Percentiles rank a stretch among this genome's conserved stretches.
Conservation (phyloP, 352 stramenopile genomes). For the Pythium folliculosum region DNA sequence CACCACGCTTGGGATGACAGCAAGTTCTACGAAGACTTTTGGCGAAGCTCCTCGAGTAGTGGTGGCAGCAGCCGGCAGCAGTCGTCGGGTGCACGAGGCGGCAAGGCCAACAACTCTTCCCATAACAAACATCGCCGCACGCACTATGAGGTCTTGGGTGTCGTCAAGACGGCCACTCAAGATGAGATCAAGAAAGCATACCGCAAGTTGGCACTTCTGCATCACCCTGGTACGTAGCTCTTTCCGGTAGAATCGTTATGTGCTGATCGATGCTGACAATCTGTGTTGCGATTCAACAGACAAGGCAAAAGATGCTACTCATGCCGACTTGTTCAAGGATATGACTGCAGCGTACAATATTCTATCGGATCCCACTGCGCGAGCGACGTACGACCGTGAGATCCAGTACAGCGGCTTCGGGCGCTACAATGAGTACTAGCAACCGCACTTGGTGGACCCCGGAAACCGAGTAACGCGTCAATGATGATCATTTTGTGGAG, state of each 20-base stretch:
- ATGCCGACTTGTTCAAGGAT: slow-evolving; percentile 82
- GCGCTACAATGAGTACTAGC: slow-evolving; percentile 44
- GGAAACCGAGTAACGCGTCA: not conserved
- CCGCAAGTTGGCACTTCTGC: slow-evolving; percentile 82
- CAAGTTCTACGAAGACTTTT: slow-evolving; percentile 56
- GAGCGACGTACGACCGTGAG: slow-evolving; percentile 76
- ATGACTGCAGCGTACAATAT: slow-evolving; percentile 87
- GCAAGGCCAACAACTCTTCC: not conserved
- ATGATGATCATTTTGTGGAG: slow-evolving; percentile 6
- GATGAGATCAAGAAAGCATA: slow-evolving; percentile 91
- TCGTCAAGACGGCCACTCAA: slow-evolving; percentile 50
- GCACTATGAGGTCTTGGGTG: slow-evolving; percentile 83
- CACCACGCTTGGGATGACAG: slow-evolving; percentile 52
- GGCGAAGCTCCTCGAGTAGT: slow-evolving; percentile 26
- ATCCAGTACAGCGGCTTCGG: slow-evolving; percentile 62
- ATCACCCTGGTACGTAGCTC: slow-evolving; percentile 75
- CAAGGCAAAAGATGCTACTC: slow-evolving; percentile 63
- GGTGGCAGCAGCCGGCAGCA: slow-evolving; percentile 25
- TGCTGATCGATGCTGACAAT: not conserved
- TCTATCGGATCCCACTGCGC: slow-evolving; percentile 59
- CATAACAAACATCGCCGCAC: slow-evolving; percentile 36
- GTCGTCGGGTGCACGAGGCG: slow-evolving; percentile 25
- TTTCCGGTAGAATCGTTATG: not conserved
- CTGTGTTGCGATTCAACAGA: slow-evolving; percentile 34
- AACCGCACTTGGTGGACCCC: not conserved